Evolutionary conservation across 208 protist genomes (phyloP), one percentile per base, ranked within the genome.

Genomic region (Leishmania gerbilli): DNA sequence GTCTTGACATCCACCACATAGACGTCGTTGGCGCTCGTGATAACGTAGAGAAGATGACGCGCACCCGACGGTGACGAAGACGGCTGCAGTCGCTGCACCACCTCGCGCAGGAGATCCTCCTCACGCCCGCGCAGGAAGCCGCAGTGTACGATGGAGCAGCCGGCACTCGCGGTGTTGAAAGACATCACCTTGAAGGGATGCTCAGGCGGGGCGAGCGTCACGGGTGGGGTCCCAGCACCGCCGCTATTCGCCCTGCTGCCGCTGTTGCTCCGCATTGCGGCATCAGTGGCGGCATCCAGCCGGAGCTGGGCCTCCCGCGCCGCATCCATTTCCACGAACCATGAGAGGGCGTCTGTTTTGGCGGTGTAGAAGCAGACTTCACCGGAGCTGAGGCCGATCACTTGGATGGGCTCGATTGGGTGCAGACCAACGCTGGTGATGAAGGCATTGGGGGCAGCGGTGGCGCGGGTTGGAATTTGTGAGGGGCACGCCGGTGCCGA

Each of bases 381-480:
- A 7, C 84, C 87, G 19, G 79, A 84, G 71, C 65, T 81, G 7
- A 90, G 74, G 3, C 87, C 87, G 7, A 85, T 62, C 6, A 76
- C 77, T 51, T 85, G 74, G 17, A 88, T 71, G 4, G 87, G 87
- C 72, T 90, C 87, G 9, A 84, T 84, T 3, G 87, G 87, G 71
- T 90, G 87, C 40, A 90, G 65, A 19, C 65, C 77, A 55, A 90
- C 58, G 68, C 84, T 78, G 62, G 80, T 87, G 76, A 89, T 74
- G 79, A 83, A 84, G 24, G 79, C 79, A 1, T 74, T 51, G 13
- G 64, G 4, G 21, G 76, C 51, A 11, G 76, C 68, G 49, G 49
- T 60, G 47, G 45, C 60, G 68, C 74, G 72, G 13, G 37, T 64
- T 15, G 72, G 72, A 19, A 55, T 55, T 56, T 19, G 71, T 27